Conservation (phyloP, 2,329 filamentous ascomycete genomes). For the Colletotrichum shisoi region DNA sequence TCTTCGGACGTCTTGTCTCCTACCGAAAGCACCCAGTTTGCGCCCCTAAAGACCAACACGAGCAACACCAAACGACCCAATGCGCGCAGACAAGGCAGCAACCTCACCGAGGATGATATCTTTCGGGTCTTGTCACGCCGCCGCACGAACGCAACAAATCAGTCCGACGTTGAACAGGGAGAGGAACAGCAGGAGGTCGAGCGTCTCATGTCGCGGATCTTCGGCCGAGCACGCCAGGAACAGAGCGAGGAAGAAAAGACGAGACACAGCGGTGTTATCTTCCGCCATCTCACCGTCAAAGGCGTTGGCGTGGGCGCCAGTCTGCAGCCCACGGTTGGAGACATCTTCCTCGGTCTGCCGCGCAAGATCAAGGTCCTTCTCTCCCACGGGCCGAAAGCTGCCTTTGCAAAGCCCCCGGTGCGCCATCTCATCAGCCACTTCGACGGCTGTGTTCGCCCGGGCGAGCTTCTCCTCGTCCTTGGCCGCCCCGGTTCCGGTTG, state of each 20-base stretch:
- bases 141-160: conserved; percentile 50
- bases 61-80: conserved; percentile 39
- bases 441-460: conserved; percentile 62
- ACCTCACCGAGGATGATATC: conserved; percentile 59
- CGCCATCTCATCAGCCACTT: conserved; percentile 58
- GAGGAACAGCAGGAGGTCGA: conserved; percentile 62
- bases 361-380: conserved; percentile 42
- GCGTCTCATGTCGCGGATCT: conserved; percentile 73
- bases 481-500: conserved; percentile 66
- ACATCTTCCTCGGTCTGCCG: conserved; percentile 48
- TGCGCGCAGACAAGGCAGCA: conserved; percentile 43
- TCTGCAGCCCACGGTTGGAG: conserved; percentile 54
- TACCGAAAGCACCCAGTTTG: conserved; percentile 40
- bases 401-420: conserved; percentile 49
- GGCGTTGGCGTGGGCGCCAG: conserved; percentile 72
- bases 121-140: conserved; percentile 59
- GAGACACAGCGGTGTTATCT: conserved; percentile 73
- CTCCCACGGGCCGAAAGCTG: conserved; percentile 45
- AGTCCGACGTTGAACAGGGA: conserved; percentile 52
- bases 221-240: conserved; percentile 69
- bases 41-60: conserved; percentile 44
- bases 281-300: conserved; percentile 74
- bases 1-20: conserved; percentile 11
- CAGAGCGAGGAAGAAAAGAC: conserved; percentile 75
- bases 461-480: conserved; percentile 66